Evolutionary conservation across 257 asterid species (phyloP).

Genomic region (Solanum habrochaites): DNA sequence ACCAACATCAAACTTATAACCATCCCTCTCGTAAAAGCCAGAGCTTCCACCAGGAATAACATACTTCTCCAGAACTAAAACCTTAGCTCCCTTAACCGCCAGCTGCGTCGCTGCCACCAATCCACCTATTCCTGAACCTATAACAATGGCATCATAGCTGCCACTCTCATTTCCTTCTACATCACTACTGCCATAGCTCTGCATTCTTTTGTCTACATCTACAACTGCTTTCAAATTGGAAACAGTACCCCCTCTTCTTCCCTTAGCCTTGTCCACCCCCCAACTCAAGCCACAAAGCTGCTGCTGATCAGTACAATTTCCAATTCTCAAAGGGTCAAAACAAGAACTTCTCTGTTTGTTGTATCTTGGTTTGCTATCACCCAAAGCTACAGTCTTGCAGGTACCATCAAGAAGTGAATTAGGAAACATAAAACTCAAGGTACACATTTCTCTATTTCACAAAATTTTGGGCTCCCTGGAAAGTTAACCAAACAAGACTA

Average conservation of each 20-base stretch:
- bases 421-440: slow-evolving; percentile 17
- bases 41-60: slow-evolving; percentile 99
- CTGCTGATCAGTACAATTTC: not conserved
- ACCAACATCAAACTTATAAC: slow-evolving; percentile 91
- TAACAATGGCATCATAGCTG: slow-evolving; percentile 68
- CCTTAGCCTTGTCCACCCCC: slow-evolving; percentile 8
- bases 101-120: slow-evolving; percentile 91
- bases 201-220: slow-evolving; percentile 27
- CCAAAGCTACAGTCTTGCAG: slow-evolving; percentile 14
- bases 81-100: slow-evolving; percentile 90
- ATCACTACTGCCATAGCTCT: slow-evolving; percentile 8
- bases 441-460: slow-evolving; percentile 24
- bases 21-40: slow-evolving; percentile 77
- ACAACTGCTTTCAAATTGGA: slow-evolving; percentile 33
- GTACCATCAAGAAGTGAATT: slow-evolving; percentile 18
- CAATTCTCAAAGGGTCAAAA: slow-evolving; percentile 13
- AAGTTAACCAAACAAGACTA: not conserved
- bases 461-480: not conserved
- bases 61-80: slow-evolving; percentile 86
- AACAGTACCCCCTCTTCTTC: slow-evolving; percentile 10
- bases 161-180: slow-evolving; percentile 13
- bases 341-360: slow-evolving; percentile 1
- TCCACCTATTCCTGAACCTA: slow-evolving; percentile 97
- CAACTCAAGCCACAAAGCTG: slow-evolving; percentile 6
- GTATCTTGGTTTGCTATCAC: slow-evolving; percentile 15